phyloP scores from a whole-genome alignment of 2,329 filamentous ascomycete genomes.

The Chaetomium strumarium region DNA sequence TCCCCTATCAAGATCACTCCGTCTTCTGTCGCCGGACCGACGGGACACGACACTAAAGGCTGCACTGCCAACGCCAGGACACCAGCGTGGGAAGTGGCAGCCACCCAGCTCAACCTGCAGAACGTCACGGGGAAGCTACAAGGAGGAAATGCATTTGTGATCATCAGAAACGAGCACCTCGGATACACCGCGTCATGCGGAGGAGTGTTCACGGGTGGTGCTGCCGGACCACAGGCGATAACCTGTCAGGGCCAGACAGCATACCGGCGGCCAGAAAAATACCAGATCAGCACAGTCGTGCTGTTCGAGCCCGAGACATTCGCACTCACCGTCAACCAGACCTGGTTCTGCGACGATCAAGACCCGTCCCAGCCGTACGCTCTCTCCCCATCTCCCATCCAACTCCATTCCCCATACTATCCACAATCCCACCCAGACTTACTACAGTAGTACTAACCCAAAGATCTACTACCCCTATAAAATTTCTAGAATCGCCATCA shows the following conservation, averaged over 20 bases:
- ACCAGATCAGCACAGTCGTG: slow-evolving; percentile 16
- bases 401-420: neutral
- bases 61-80: slow-evolving; percentile 17
- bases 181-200: slow-evolving; percentile 12
- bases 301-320: slow-evolving; percentile 18
- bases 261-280: slow-evolving; percentile 5
- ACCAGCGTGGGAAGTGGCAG: slow-evolving; percentile 19
- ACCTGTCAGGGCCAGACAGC: slow-evolving; percentile 6
- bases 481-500: slow-evolving; percentile 19
- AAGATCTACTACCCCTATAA: no score
- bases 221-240: neutral
- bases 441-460: neutral
- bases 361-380: slow-evolving; percentile 21
- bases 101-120: slow-evolving; percentile 17
- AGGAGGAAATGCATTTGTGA: slow-evolving; percentile 14
- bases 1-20: slow-evolving; percentile 23
- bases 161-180: slow-evolving; percentile 9
- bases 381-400: neutral
- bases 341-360: slow-evolving; percentile 26
- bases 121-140: neutral
- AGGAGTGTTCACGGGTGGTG: neutral
- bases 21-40: slow-evolving; percentile 20
- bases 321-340: slow-evolving; percentile 20
- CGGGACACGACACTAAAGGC: slow-evolving; percentile 20
- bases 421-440: no score